Evolutionary conservation across 139 green algal species (phyloP).

Genomic region (Medakamo hakoo): DNA sequence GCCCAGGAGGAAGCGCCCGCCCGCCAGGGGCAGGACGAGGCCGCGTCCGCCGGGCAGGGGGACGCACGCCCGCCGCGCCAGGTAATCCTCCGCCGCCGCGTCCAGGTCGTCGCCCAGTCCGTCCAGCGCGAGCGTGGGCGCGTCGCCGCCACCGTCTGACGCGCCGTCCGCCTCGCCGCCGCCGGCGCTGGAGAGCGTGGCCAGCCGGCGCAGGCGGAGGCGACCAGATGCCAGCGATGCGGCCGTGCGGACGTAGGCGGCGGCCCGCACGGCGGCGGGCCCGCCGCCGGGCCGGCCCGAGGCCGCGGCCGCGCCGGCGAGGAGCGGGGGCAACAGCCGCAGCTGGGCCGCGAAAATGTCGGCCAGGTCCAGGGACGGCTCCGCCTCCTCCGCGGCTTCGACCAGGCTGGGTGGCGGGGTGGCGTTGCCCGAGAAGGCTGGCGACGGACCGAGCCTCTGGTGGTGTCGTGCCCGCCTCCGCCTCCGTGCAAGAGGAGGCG

Average conservation of each 20-base stretch:
- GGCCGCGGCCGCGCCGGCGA: neutral
- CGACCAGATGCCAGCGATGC: neutral
- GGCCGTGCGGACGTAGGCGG: neutral
- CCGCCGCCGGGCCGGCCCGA: too few relatives aligned
- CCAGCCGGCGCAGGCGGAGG: neutral
- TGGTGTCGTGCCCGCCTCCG: too few relatives aligned
- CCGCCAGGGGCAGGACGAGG: slow-evolving; percentile 40
- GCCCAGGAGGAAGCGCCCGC: slow-evolving; percentile 32
- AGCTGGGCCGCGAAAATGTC: neutral
- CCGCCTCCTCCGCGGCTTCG: neutral
- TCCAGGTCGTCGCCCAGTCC: neutral
- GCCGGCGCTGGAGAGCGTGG: neutral
- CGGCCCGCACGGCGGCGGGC: too few relatives aligned
- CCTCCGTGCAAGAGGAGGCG: too few relatives aligned
- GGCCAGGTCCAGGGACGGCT: neutral
- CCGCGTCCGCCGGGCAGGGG: slow-evolving; percentile 26
- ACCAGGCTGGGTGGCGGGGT: too few relatives aligned
- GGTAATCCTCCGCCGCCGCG: neutral
- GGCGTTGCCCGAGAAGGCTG: too few relatives aligned
- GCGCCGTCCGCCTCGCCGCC: neutral
- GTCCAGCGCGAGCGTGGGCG: neutral
- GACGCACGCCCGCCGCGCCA: neutral
- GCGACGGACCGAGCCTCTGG: too few relatives aligned
- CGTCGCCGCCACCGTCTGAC: neutral
- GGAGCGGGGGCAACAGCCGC: neutral